Conservation (phyloP, 1,139 yeast genomes). For the Wickerhamomyces sp. region DNA sequence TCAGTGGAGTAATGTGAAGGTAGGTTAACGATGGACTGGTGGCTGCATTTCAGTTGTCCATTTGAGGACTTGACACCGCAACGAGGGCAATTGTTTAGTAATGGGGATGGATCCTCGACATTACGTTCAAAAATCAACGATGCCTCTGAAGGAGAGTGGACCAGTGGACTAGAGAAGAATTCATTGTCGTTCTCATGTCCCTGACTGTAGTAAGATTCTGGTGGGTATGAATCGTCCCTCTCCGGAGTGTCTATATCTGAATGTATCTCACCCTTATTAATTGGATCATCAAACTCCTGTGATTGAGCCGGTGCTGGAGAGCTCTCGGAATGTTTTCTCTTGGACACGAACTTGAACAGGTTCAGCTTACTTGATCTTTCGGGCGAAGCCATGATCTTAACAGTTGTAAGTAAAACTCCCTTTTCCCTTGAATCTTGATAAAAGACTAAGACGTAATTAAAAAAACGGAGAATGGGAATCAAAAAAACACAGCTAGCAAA, state of each 20-base stretch:
- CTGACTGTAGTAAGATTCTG: slow-evolving; percentile 11
- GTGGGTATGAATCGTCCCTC: slow-evolving; percentile 16
- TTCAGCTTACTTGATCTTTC: slow-evolving; percentile 7
- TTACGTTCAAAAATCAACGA: slow-evolving; percentile 25
- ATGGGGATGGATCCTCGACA: slow-evolving; percentile 24
- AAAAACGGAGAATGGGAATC: too few species aligned
- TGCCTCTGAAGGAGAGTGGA: slow-evolving; percentile 17
- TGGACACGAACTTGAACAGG: slow-evolving; percentile 15
- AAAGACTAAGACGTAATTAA: too few species aligned
- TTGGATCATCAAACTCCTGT: background rate
- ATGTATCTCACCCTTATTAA: background rate
- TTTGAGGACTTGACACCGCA: slow-evolving; percentile 17
- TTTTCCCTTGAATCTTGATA: background rate
- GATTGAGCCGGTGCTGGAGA: background rate
- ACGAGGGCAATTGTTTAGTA: slow-evolving; percentile 23
- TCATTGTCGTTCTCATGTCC: slow-evolving; percentile 5
- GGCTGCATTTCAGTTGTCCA: slow-evolving; percentile 17
- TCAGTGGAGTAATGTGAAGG: slow-evolving; percentile 52
- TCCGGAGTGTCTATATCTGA: slow-evolving; percentile 14
- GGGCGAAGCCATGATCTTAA: slow-evolving; percentile 1
- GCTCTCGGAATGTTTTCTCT: slow-evolving; percentile 8
- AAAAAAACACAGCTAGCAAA: too few species aligned
- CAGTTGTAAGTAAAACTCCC: background rate
- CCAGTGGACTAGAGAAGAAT: slow-evolving; percentile 7
- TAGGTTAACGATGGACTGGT: slow-evolving; percentile 26